Base-by-base conservation (phyloP, 2,329 filamentous ascomycete genomes). In the Botrytis sinoallii region DNA sequence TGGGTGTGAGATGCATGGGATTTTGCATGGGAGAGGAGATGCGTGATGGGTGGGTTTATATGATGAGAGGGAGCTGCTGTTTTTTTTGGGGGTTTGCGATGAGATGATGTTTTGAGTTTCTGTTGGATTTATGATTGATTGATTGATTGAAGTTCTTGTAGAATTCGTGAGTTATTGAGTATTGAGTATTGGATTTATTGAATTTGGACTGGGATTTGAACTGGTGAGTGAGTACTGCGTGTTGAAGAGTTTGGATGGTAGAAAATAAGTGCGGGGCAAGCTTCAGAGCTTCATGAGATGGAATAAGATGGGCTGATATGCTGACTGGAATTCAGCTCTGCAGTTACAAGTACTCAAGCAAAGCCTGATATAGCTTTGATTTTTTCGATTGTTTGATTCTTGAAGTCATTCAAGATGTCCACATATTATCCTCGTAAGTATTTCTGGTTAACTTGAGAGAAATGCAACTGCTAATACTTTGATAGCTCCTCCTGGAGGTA, bases 361-460 rank as follows among this genome's bases (percentile, higher is more conserved):
- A 40, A 61, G 25, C 29, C 40, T n/a, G 12, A 38, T 22, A 12
- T 18, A n/a, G 5, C 55, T 44, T 63, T 46, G 68, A 4, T 3
- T 44, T 22, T 72, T 42, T 18, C 5, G 5, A 14, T 67, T 67
- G 35, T 35, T 55, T 61, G 22, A 46, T 38, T n/a, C 5, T 46
- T 63, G n/a, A 25, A 8, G n/a, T 57, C 48, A 42, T 16, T 72
- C 70, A 76, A 63, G 52, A 80, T 81, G 78, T 80, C 79, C 40
- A 75, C 75, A 46, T 80, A 80, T 65, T 81, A 81, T 77, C 81
- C 81, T 78, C 81, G 81, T 82, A 75, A 76, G 81, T 79, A 44
- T 55, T n/a, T 46, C 10, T 16, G 10, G 18, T 44, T 48, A 44
- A 14, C 64, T 74, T 75, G 70, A 63, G 59, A 40, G 40, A n/a